These are phyloP conservation scores for Biscogniauxia marginata DNA, from an alignment of 2,329 filamentous ascomycete species.

Conservation along the genomic window DNA sequence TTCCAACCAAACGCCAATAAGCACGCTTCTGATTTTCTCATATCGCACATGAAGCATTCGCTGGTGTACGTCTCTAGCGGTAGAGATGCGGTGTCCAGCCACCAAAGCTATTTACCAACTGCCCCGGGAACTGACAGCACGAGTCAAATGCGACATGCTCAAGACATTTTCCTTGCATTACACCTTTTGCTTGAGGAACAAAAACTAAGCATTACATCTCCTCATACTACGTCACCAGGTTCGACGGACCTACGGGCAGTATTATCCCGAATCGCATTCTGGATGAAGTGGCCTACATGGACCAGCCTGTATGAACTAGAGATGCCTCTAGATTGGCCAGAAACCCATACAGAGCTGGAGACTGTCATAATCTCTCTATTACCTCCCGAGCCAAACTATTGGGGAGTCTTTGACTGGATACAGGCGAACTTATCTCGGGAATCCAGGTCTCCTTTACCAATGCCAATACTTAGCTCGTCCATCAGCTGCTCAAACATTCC, in stretches of 20 bases:
- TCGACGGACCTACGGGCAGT: slow-evolving; percentile 63
- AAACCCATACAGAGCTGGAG: slow-evolving; percentile 8
- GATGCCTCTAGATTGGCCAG: slow-evolving; percentile 46
- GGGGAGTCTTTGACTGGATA: slow-evolving; percentile 53
- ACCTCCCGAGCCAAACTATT: slow-evolving; percentile 31
- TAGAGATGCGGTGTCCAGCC: slow-evolving; percentile 55
- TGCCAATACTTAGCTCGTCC: slow-evolving; percentile 20
- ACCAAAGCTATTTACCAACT: slow-evolving; percentile 64
- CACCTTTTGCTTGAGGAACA: slow-evolving; percentile 89
- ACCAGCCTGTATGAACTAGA: slow-evolving; percentile 50
- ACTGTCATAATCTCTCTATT: slow-evolving; percentile 4
- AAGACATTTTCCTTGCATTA: slow-evolving; percentile 70
- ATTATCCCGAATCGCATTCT: slow-evolving; percentile 75
- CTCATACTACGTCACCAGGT: slow-evolving; percentile 44
- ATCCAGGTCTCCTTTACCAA: slow-evolving; percentile 5
- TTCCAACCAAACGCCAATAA: slow-evolving; percentile 25
- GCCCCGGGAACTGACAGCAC: slow-evolving; percentile 51
- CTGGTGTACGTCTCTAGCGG: slow-evolving; percentile 60
- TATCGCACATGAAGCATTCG: slow-evolving; percentile 56
- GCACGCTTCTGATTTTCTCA: slow-evolving; percentile 41
- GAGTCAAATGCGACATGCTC: slow-evolving; percentile 57
- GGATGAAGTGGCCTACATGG: slow-evolving; percentile 70
- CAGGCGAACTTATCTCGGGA: slow-evolving; percentile 42
- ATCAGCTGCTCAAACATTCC: slow-evolving; percentile 49
- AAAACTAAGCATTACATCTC: slow-evolving; percentile 67